Evolutionary conservation across 1,284 basidiomycete species (phyloP).

Genomic region (Sporisorium graminicola): DNA sequence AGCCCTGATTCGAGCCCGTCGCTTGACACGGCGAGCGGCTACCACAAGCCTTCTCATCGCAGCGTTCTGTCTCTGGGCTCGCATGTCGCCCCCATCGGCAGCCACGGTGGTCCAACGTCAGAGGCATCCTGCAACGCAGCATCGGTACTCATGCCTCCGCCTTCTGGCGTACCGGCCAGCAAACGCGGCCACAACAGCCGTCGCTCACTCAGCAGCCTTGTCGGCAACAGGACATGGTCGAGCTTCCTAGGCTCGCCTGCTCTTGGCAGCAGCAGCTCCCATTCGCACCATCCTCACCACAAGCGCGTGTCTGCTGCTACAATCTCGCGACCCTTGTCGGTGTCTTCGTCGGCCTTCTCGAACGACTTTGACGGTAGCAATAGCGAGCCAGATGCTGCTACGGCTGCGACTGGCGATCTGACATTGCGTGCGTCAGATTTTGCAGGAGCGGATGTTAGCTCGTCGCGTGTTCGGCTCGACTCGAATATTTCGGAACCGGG

Average conservation of each 20-base stretch:
- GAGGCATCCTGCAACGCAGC: neutral
- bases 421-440: constrained; percentile 37
- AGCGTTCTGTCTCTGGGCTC: constrained; percentile 11
- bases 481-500: constrained; percentile 40
- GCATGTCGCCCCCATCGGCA: neutral
- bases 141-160: constrained; percentile 22
- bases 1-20: constrained; percentile 14
- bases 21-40: neutral
- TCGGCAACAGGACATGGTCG: constrained; percentile 37
- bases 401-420: constrained; percentile 16
- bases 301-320: constrained; percentile 29
- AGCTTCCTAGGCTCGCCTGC: constrained; percentile 33
- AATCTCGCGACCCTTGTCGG: constrained; percentile 47
- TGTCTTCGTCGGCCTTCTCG: constrained; percentile 40
- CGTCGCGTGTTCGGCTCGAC: constrained; percentile 20
- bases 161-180: neutral
- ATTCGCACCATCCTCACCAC: constrained; percentile 9
- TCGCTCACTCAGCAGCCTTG: constrained; percentile 45
- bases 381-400: constrained; percentile 10
- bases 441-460: neutral
- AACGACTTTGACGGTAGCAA: constrained; percentile 12
- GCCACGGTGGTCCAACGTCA: neutral
- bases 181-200: constrained; percentile 34
- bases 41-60: constrained; percentile 13
- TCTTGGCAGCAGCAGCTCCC: constrained; percentile 21